Evolutionary conservation across 179 eudicot species (phyloP).

Genomic region (Beta macrorhiza): DNA sequence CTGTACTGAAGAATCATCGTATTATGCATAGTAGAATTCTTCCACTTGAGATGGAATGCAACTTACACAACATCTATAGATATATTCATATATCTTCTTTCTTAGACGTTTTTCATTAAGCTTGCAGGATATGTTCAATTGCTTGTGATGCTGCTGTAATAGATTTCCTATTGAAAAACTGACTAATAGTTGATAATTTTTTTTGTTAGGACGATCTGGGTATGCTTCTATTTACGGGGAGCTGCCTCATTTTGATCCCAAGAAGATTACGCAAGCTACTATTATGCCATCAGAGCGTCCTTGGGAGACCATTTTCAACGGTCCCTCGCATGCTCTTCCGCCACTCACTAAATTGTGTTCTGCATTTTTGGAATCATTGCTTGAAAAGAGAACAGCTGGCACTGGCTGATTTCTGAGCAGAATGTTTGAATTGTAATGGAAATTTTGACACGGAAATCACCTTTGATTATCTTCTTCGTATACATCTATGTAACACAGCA

Average conservation of each 20-base stretch:
- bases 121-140: no score
- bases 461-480: not conserved
- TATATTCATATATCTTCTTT: no score
- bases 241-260: conserved; percentile 54
- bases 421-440: not conserved
- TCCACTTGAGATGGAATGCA: not conserved
- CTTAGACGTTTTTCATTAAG: no score
- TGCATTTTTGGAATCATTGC: conserved; percentile 71
- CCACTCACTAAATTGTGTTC: conserved; percentile 75
- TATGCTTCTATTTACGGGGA: conserved; percentile 76
- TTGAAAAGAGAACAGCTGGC: conserved; percentile 58
- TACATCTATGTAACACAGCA: not conserved
- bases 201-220: conserved; percentile 50
- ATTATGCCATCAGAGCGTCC: conserved; percentile 55
- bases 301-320: conserved; percentile 78
- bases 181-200: not conserved
- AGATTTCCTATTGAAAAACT: not conserved
- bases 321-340: conserved; percentile 75
- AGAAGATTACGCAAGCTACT: conserved; percentile 32
- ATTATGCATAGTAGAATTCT: not conserved
- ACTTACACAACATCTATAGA: not conserved
- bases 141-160: not conserved
- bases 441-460: not conserved
- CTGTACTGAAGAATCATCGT: not conserved
- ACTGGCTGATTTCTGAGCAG: conserved; percentile 33